These are phyloP conservation scores for Leccinum ochraceum DNA, from an alignment of 768 basidiomycete genomes.

Conservation along the genomic window DNA sequence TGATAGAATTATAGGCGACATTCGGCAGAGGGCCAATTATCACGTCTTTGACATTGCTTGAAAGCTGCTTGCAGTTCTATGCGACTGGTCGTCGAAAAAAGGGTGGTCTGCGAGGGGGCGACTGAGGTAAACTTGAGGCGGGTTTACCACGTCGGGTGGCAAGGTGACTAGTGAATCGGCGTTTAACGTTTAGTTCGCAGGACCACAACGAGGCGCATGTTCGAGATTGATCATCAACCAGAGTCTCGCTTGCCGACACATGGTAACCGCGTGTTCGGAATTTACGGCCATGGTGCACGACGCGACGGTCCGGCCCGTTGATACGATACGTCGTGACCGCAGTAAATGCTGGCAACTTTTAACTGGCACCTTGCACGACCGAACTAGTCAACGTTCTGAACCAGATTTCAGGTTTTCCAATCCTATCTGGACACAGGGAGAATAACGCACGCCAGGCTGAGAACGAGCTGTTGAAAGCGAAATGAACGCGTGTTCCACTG, in stretches of 20 bases:
- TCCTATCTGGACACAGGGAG: background rate
- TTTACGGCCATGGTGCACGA: constrained; percentile 31
- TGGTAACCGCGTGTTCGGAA: constrained; percentile 38
- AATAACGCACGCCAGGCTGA: background rate
- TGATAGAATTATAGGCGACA: constrained; percentile 4
- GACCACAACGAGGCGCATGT: constrained; percentile 34
- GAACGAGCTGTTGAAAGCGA: constrained; percentile 10
- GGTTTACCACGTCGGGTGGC: constrained; percentile 11
- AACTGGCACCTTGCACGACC: background rate
- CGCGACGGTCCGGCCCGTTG: constrained; percentile 15
- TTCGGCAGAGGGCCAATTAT: constrained; percentile 18
- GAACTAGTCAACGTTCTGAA: background rate
- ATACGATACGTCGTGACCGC: constrained; percentile 10
- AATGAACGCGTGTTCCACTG: constrained; percentile 13
- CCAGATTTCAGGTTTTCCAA: background rate
- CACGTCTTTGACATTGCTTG: constrained; percentile 36
- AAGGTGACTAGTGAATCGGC: constrained; percentile 23
- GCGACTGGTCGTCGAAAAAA: constrained; percentile 8
- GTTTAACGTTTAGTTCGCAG: constrained; percentile 28
- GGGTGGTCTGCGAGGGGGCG: constrained; percentile 14
- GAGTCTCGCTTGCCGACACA: constrained; percentile 30
- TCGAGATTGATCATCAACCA: constrained; percentile 24
- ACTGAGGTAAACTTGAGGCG: constrained; percentile 34
- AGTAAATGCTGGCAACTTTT: constrained; percentile 7
- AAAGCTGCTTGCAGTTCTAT: constrained; percentile 3